A percentile compares a stretch with the other conserved stretches of the same genome.
phyloP scores from a whole-genome alignment of 2,329 filamentous ascomycete genomes.

The Trichoderma sp. region DNA sequence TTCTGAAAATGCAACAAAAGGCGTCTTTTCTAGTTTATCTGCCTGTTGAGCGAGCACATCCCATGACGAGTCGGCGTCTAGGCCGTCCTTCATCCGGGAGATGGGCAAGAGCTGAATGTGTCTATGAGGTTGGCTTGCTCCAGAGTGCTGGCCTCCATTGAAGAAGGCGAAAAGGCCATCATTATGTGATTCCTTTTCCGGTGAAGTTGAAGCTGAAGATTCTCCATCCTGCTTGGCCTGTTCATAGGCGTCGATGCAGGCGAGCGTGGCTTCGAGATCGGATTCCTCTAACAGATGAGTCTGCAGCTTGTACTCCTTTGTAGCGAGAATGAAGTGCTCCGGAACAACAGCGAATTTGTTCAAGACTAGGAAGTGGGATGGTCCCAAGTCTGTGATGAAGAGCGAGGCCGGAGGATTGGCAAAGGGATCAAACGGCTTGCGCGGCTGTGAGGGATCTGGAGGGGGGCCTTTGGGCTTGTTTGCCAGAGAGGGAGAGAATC shows the following conservation, averaged over 20 bases:
- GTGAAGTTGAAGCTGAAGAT: not conserved
- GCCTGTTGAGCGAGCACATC: slow-evolving; percentile 44
- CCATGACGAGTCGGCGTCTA: slow-evolving; percentile 44
- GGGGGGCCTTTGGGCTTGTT: slow-evolving; percentile 60
- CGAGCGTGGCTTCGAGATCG: slow-evolving; percentile 61
- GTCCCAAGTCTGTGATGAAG: slow-evolving; percentile 50
- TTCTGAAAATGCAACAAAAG: slow-evolving; percentile 47
- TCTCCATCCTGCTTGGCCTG: not conserved
- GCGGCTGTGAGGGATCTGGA: slow-evolving; percentile 30
- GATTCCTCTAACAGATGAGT: slow-evolving; percentile 58
- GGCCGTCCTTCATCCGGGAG: slow-evolving; percentile 57
- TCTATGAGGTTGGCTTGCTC: slow-evolving; percentile 69
- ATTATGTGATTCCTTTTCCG: not conserved
- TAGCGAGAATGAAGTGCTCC: slow-evolving; percentile 70
- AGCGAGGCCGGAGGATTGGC: slow-evolving; percentile 56
- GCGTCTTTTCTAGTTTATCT: slow-evolving; percentile 25
- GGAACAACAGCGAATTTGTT: slow-evolving; percentile 74
- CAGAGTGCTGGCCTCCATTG: slow-evolving; percentile 67
- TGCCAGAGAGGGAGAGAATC: slow-evolving; percentile 66
- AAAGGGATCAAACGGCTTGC: slow-evolving; percentile 60
- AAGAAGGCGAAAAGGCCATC: slow-evolving; percentile 62
- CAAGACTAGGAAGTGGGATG: slow-evolving; percentile 62
- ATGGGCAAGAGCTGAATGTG: slow-evolving; percentile 72
- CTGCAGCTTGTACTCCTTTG: slow-evolving; percentile 62
- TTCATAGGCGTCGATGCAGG: slow-evolving; percentile 59